Evolutionary conservation across 176 grass and related monocot genomes (phyloP).

Genomic region (Melocanna baccifera): DNA sequence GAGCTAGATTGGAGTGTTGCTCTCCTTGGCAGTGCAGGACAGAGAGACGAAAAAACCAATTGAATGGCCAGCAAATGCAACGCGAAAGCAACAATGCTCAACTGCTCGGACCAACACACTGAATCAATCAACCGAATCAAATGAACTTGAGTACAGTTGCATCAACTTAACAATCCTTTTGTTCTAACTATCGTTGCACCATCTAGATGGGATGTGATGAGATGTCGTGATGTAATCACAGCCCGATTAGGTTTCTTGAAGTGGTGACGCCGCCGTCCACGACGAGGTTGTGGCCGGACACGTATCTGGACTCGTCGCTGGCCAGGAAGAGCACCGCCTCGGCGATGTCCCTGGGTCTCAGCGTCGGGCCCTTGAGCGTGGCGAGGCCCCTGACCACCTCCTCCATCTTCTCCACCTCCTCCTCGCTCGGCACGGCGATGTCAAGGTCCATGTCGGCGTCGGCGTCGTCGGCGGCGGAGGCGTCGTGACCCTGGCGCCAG

Average conservation of each 20-base stretch:
- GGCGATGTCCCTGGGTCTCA: conserved; percentile 74
- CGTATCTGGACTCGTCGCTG: conserved; percentile 87
- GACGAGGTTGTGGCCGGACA: conserved; percentile 96
- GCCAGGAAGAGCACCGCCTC: conserved; percentile 87
- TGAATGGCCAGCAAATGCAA: not conserved
- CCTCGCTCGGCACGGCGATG: conserved; percentile 31
- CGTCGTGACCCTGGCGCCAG: conserved; percentile 67
- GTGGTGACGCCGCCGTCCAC: conserved; percentile 91
- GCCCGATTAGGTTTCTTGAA: conserved; percentile 76
- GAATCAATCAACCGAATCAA: conserved; percentile 44
- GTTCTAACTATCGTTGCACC: not conserved
- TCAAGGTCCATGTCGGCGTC: conserved; percentile 26
- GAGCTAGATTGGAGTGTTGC: not conserved
- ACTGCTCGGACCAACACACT: not conserved
- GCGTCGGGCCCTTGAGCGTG: conserved; percentile 70
- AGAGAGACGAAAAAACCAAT: not conserved
- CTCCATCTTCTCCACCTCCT: conserved; percentile 87
- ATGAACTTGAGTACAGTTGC: conserved; percentile 27
- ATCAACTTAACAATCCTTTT: not conserved
- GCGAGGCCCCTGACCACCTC: conserved; percentile 69
- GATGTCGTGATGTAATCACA: conserved; percentile 20
- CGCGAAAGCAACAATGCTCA: conserved; percentile 1
- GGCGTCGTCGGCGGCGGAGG: conserved; percentile 9
- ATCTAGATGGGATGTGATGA: not conserved
- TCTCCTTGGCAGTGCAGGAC: not conserved